Evolutionary conservation across 2,329 filamentous ascomycete genomes (phyloP), one percentile per base, ranked within the genome.

Genomic region (Rhynchosporium secalis): DNA sequence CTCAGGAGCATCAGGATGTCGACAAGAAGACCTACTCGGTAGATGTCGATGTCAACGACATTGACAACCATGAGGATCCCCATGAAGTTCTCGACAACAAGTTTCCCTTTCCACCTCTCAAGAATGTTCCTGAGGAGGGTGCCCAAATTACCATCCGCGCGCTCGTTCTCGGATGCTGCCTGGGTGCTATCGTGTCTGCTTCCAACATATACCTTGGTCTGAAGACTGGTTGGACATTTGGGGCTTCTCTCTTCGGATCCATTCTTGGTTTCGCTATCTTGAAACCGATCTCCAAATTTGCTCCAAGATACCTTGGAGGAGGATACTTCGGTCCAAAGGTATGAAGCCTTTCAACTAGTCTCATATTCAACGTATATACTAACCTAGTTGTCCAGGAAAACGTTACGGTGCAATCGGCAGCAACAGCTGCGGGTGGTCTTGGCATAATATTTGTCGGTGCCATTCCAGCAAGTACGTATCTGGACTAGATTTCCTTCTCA

Each of bases 191-290:
- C 13, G 54, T 56, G 13, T 56, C 54, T 45, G 54, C 54, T 33
- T 56, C 54, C 7, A 56, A 56, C 43, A 56, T 56, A 1, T 56
- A 56, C 4, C 28, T 56, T 2, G 40, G 54, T 45, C 28, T 56
- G 6, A 56, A 56, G 43, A 56, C 54, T 28, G 54, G 54, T 2
- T 56, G 54, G 54, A 56, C 54, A 1, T 56, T 56, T 36, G 54
- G 54, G 13, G 54, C 54, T 33, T 56, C 54, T 8, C 54, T 56
- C 7, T 56, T 56, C n/a, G 54, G 54, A 47, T 45, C 54, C 10
- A 56, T 56, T 56, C 54, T 56, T 10, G 54, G 54, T 33, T 56
- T 56, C 20, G 54, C 54, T 15, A 56, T 56, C 41, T 28, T 56
- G 15, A 56, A 56, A 10, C 40, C 54, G 1, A 4, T 47, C 1